Conservation (phyloP, 257 asterid genomes). For the Cinchona pubescens region DNA sequence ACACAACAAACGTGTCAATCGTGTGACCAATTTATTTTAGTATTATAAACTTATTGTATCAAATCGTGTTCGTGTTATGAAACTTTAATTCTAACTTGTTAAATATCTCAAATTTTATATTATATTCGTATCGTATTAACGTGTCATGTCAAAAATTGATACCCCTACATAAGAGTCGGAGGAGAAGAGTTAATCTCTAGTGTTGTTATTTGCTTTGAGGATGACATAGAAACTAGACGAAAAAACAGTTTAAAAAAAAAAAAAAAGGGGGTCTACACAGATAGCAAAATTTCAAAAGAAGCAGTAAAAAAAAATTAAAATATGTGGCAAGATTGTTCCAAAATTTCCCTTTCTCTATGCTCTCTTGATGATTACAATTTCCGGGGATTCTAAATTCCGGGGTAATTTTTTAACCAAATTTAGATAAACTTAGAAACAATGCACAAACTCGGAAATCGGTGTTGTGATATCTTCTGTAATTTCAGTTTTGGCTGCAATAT, state of each 20-base stretch:
- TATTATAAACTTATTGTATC: too few species aligned
- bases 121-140: too few species aligned
- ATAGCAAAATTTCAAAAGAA: conserved; percentile 35
- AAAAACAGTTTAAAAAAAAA: conserved; percentile 35
- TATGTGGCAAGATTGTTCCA: conserved; percentile 14
- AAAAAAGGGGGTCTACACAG: conserved; percentile 15
- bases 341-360: conserved; percentile 11
- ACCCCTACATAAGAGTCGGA: too few species aligned
- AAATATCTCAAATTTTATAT: too few species aligned
- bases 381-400: background rate
- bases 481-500: background rate
- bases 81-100: too few species aligned
- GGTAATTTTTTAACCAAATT: conserved; percentile 10
- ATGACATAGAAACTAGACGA: background rate
- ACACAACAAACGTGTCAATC: too few species aligned
- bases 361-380: conserved; percentile 8
- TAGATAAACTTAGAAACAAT: conserved; percentile 4
- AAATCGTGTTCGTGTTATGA: too few species aligned
- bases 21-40: too few species aligned
- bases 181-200: background rate
- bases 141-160: too few species aligned
- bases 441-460: background rate
- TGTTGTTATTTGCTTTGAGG: too few species aligned
- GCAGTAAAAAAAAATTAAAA: conserved; percentile 23
- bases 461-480: background rate